These are phyloP conservation scores for Paramyrothecium sp. DNA, from an alignment of 2,329 filamentous ascomycete genomes.

Conservation along the genomic window DNA sequence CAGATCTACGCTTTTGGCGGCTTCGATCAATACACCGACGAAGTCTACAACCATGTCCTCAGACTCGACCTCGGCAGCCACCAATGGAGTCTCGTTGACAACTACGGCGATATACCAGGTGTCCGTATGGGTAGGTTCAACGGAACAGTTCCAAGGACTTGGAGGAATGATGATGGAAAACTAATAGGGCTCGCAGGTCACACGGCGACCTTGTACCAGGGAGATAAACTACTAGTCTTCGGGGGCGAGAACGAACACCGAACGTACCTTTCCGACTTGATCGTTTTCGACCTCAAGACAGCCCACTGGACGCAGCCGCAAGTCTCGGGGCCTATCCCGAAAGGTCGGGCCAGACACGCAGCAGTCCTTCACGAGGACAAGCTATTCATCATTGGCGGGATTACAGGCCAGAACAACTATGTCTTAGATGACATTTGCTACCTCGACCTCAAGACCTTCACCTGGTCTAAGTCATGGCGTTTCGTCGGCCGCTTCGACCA, in stretches of 20 bases:
- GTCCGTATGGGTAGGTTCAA: conserved; percentile 83
- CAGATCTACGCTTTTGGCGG: conserved; percentile 98
- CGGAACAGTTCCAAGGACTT: too few relatives aligned
- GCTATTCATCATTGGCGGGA: conserved; percentile 92
- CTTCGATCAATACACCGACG: conserved; percentile 98
- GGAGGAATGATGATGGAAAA: too few relatives aligned
- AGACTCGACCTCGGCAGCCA: conserved; percentile 82
- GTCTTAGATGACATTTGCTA: conserved; percentile 97
- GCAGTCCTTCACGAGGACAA: conserved; percentile 96
- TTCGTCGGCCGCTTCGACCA: conserved; percentile 96
- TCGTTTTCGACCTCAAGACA: conserved; percentile 91
- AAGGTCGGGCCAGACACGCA: conserved; percentile 88
- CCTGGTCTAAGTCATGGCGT: conserved; percentile 94
- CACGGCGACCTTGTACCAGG: conserved; percentile 90
- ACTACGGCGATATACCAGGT: conserved; percentile 96
- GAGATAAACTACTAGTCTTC: conserved; percentile 93
- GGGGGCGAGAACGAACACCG: conserved; percentile 97
- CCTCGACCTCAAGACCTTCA: conserved; percentile 94
- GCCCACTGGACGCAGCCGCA: conserved; percentile 94
- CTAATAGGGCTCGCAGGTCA: conserved; percentile 60
- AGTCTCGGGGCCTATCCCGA: conserved; percentile 79
- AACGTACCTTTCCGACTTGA: conserved; percentile 91
- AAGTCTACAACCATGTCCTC: conserved; percentile 97
- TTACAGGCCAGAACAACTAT: conserved; percentile 87
- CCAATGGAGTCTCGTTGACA: conserved; percentile 95